These are phyloP conservation scores for Populus simonii DNA, from an alignment of 345 rosid species.

Conservation along the genomic window DNA sequence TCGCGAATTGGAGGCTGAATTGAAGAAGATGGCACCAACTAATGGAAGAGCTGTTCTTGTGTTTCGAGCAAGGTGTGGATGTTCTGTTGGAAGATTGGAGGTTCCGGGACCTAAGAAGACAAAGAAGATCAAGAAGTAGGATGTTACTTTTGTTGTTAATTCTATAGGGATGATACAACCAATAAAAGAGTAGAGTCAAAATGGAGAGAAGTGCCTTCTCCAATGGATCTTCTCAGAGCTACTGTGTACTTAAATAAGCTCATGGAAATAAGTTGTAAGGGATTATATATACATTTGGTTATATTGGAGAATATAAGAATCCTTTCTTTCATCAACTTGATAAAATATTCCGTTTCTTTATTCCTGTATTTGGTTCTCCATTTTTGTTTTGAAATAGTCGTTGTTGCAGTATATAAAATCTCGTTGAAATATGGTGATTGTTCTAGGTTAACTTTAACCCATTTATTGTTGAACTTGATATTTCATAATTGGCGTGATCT, in stretches of 20 bases:
- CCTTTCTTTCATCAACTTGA: constrained; percentile 29
- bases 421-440: not conserved
- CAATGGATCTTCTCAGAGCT: constrained; percentile 34
- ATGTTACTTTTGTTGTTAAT: constrained; percentile 3
- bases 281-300: constrained; percentile 35
- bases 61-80: constrained; percentile 66
- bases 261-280: constrained; percentile 44
- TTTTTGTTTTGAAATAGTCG: not conserved
- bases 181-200: constrained; percentile 41
- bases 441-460: not conserved
- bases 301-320: constrained; percentile 49
- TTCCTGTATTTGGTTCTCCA: constrained; percentile 6
- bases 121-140: constrained; percentile 79
- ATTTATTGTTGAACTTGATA: not conserved
- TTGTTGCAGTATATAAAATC: not conserved
- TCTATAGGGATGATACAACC: constrained; percentile 26
- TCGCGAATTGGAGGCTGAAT: constrained; percentile 62
- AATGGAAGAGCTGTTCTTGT: constrained; percentile 71
- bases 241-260: constrained; percentile 44
- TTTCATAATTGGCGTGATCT: not conserved
- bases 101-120: constrained; percentile 77
- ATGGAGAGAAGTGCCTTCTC: constrained; percentile 39
- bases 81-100: constrained; percentile 73
- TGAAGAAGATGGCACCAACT: constrained; percentile 78
- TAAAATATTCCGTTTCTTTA: constrained; percentile 15